A percentile compares a stretch with the other conserved stretches of the same genome.
Conservation (phyloP, 108 stramenopile genomes). For the Nannochloropsis gaditana region DNA sequence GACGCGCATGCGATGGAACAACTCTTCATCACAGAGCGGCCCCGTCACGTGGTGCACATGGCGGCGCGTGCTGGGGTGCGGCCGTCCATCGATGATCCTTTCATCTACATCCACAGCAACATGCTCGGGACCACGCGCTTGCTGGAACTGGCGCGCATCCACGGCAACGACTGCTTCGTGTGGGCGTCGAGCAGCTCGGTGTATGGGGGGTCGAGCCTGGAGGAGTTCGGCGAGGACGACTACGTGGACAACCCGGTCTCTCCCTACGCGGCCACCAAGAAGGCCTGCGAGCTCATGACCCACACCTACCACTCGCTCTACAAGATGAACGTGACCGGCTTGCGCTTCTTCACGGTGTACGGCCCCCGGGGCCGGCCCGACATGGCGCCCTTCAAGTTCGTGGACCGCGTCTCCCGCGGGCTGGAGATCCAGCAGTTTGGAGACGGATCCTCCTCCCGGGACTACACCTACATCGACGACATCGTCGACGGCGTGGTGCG, state of each 20-base stretch:
- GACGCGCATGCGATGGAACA: slow-evolving; percentile 71
- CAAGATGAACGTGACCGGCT: slow-evolving; percentile 72
- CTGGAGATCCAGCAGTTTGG: slow-evolving; percentile 90
- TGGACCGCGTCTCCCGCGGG: slow-evolving; percentile 83
- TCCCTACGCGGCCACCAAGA: slow-evolving; percentile 93
- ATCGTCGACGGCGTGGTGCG: slow-evolving; percentile 85
- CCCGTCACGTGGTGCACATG: slow-evolving; percentile 76
- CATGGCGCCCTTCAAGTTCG: slow-evolving; percentile 97
- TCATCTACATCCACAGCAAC: slow-evolving; percentile 83
- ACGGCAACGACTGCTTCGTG: slow-evolving; percentile 70
- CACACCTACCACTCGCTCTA: slow-evolving; percentile 95
- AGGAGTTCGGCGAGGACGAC: slow-evolving; percentile 78
- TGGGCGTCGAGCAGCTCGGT: slow-evolving; percentile 79
- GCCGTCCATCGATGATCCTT: slow-evolving; percentile 83
- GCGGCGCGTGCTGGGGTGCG: slow-evolving; percentile 85
- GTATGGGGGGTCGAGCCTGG: slow-evolving; percentile 70
- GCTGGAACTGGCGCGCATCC: slow-evolving; percentile 67
- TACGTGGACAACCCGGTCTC: slow-evolving; percentile 80
- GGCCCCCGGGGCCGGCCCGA: slow-evolving; percentile 90
- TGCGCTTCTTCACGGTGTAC: slow-evolving; percentile 96
- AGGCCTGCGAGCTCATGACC: slow-evolving; percentile 84
- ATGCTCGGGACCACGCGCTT: slow-evolving; percentile 73
- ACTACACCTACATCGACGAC: slow-evolving; percentile 87
- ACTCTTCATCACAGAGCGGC: slow-evolving; percentile 67
- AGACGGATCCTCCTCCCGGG: slow-evolving; percentile 74